These are phyloP conservation scores for Colletotrichum spaethianum DNA, from an alignment of 2,329 filamentous ascomycete species.

Conservation along the genomic window DNA sequence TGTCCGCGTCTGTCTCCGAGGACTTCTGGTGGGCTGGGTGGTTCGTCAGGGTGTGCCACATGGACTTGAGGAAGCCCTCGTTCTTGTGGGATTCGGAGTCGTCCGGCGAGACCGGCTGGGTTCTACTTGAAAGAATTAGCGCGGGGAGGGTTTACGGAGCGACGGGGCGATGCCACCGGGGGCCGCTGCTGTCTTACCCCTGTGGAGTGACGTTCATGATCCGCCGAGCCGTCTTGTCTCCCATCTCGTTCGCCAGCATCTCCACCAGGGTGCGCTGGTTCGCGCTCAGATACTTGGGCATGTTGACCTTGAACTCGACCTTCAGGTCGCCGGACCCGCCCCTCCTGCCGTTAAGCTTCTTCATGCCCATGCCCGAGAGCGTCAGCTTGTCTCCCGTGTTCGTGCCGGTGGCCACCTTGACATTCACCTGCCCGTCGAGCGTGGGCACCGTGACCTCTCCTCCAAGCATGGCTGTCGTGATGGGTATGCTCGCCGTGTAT, in stretches of 20 bases:
- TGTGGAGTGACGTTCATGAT: constrained; percentile 84
- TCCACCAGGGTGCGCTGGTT: constrained; percentile 95
- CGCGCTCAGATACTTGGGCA: constrained; percentile 93
- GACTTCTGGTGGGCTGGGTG: constrained; percentile 70
- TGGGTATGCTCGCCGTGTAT: constrained; percentile 90
- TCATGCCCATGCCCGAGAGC: constrained; percentile 93
- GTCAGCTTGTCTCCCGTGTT: constrained; percentile 94
- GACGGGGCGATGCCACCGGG: not conserved
- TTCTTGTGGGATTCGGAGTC: constrained; percentile 74
- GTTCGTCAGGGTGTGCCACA: constrained; percentile 94
- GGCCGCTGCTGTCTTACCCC: constrained; percentile 58
- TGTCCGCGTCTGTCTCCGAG: constrained; percentile 46
- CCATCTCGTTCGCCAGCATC: constrained; percentile 97
- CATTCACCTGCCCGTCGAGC: constrained; percentile 88
- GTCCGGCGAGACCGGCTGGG: constrained; percentile 42
- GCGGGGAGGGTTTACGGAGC: not conserved
- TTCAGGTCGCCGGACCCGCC: constrained; percentile 83
- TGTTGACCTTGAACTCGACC: constrained; percentile 94
- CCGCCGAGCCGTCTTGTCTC: constrained; percentile 90
- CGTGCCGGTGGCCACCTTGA: constrained; percentile 92
- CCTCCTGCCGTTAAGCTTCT: constrained; percentile 79
- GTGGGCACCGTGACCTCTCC: constrained; percentile 93
- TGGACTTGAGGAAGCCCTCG: constrained; percentile 92
- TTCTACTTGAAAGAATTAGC: constrained; percentile 31
- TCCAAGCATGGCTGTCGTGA: constrained; percentile 93